Conservation (phyloP, 345 rosid species). For the Populus tremula region DNA sequence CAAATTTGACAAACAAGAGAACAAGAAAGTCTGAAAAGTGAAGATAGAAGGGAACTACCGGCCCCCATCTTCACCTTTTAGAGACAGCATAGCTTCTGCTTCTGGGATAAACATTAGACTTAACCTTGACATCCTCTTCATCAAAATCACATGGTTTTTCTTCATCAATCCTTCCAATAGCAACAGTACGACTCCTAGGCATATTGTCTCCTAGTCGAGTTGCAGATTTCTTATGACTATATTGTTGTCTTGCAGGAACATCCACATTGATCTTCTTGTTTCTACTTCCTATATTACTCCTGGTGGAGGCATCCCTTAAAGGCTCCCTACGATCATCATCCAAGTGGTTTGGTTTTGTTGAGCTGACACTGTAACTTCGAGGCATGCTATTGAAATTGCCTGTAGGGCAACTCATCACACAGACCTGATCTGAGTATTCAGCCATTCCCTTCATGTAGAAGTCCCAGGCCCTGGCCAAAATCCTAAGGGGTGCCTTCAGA, state of each 20-base stretch:
- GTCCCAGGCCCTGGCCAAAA: slow-evolving; percentile 50
- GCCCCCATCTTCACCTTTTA: slow-evolving; percentile 6
- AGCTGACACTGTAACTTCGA: slow-evolving; percentile 47
- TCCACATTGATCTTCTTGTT: background rate
- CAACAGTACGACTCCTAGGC: slow-evolving; percentile 41
- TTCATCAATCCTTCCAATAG: slow-evolving; percentile 77
- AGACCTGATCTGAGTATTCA: slow-evolving; percentile 52
- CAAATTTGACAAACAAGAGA: background rate
- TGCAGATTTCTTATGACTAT: background rate
- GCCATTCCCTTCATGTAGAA: slow-evolving; percentile 55
- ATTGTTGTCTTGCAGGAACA: background rate
- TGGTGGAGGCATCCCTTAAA: slow-evolving; percentile 45
- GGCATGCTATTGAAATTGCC: slow-evolving; percentile 45
- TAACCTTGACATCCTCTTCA: slow-evolving; percentile 32
- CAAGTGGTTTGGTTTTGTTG: slow-evolving; percentile 27
- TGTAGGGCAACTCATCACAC: slow-evolving; percentile 39
- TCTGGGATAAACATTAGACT: slow-evolving; percentile 25
- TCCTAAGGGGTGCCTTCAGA: slow-evolving; percentile 43
- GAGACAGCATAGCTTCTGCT: slow-evolving; percentile 45
- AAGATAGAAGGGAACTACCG: background rate
- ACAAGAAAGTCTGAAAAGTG: background rate
- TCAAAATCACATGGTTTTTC: slow-evolving; percentile 57
- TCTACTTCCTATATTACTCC: slow-evolving; percentile 19
- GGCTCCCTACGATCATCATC: slow-evolving; percentile 47
- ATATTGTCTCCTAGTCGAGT: slow-evolving; percentile 5